Evolutionary conservation across 805 yeast species (phyloP), one percentile per base, ranked within the genome.

Genomic region (Zygosaccharomyces bailii): DNA sequence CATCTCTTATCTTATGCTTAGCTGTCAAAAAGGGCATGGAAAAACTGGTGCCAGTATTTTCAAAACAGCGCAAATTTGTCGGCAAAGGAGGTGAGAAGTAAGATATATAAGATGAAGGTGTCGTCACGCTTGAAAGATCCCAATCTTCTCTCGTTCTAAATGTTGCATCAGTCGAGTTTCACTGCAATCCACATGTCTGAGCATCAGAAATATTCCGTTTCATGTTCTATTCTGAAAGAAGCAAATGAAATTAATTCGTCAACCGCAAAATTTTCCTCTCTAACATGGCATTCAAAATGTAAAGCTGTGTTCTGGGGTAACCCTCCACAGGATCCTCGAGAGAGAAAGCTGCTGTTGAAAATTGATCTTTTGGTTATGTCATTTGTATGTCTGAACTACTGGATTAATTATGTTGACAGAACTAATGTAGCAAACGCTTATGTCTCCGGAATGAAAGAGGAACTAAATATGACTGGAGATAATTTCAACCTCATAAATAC

Each of bases 381-480:
- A 1, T 55, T 43, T 43, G 56, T 55, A 8, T 53, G 59, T 39
- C 40, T 53, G 33, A 52, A 53, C 11, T 55, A 53, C 43, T 55
- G 57, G 57, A 53, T 67, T 43, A 79, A 78, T 51, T 79, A 76
- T 56, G 63, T 80, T 27, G 84, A 79, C 56, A 63, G 78, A 44
- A 60, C 73, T 14, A 76, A 76, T 48, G 53, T 76, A 25, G 59
- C 74, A 14, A 71, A 74, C 50, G 82, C 84, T 3, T 79, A 78
- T 52, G 81, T 78, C 14, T 68, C 77, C 14, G 84, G 84, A 5
- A 74, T 79, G 82, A 69, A 75, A 51, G 77, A 75, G 48, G 82
- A 73, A 44, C 55, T 75, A 44, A 52, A 59, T 3, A 66, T 76
- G 68, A 40, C 52, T 32, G 79, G 79, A 4, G 59, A 72, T 44